These are phyloP conservation scores for Leucocoprinus birnbaumii DNA, from an alignment of 768 basidiomycete species.

Conservation along the genomic window DNA sequence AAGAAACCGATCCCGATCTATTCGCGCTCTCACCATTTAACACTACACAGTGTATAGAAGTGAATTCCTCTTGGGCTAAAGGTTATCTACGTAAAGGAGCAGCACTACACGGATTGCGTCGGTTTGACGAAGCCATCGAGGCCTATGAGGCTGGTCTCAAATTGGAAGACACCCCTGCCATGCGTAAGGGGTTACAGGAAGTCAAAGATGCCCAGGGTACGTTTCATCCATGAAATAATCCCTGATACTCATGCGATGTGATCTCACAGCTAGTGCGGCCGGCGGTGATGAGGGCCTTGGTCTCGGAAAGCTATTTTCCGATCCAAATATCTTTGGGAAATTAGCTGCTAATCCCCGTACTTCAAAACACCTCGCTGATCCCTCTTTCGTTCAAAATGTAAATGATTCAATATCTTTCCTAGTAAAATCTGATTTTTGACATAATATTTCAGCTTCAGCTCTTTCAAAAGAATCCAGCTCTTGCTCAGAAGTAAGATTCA, in stretches of 20 bases:
- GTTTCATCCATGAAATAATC: constrained; percentile 14
- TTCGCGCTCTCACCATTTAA: not conserved
- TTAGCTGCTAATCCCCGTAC: constrained; percentile 87
- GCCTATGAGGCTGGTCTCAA: constrained; percentile 82
- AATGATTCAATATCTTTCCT: constrained; percentile 10
- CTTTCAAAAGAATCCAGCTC: constrained; percentile 65
- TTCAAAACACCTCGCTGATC: constrained; percentile 79
- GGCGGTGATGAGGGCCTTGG: constrained; percentile 47
- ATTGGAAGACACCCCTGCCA: constrained; percentile 76
- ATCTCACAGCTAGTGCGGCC: constrained; percentile 31
- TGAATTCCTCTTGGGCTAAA: constrained; percentile 84
- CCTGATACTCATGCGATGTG: constrained; percentile 9
- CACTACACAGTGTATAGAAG: constrained; percentile 62
- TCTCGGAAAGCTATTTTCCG: constrained; percentile 75
- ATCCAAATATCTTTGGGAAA: constrained; percentile 81
- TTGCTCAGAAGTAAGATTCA: constrained; percentile 49
- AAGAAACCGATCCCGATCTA: not conserved
- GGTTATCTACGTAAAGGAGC: constrained; percentile 92
- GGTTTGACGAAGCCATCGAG: constrained; percentile 80
- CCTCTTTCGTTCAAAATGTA: constrained; percentile 74
- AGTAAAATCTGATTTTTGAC: constrained; percentile 10
- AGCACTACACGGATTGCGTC: constrained; percentile 79
- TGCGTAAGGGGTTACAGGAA: constrained; percentile 86
- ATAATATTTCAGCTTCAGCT: constrained; percentile 45
- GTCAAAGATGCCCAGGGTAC: constrained; percentile 82